Evolutionary conservation across 2,329 filamentous ascomycete species (phyloP), one percentile per base, ranked within the genome.

Genomic region (Sclerotinia borealis): DNA sequence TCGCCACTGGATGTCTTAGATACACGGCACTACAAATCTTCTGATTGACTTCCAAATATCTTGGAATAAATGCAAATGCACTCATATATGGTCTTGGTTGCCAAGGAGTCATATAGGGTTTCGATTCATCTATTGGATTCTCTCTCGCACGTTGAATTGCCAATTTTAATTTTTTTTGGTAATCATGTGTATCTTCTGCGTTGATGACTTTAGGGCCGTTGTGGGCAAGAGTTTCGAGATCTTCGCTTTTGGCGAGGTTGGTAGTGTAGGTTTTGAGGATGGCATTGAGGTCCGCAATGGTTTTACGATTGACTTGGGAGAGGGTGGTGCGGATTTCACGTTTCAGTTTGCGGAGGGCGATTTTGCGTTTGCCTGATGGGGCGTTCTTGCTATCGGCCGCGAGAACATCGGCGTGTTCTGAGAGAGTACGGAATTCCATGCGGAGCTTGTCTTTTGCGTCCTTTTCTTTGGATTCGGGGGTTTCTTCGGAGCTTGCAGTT

Each of bases 11-110:
- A 79, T 99, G 93, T 64, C 95, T 85, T 66, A 99, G 79, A 76
- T 99, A 99, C 47, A 99, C 92, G 13, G 95, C 95, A 1, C 93
- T 89, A 77, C 95, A 99, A 72, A 98, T 90, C 73, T 93, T 96
- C 77, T 96, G 95, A 81, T 98, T 97, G 71, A 99, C 95, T 79
- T 99, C 96, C 65, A 99, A 85, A 76, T 98, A 99, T 61, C 90
- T 82, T 13, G 95, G 95, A 69, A 99, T 92, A 77, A 96, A 97
- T 29, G 93, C 92, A 77, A 99, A 99, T 0, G 93, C 87, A 59
- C 85, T 83, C 90, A 99, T 96, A 77, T 85, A 98, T 59, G 89
- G 83, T 63, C 92, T 84, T 15, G 95, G 95, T 68, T 83, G 79
- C 95, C 95, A 99, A 15, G 95, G 95, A 1, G 93, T 97, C 5